A percentile compares a stretch with the other conserved stretches of the same genome.
Evolutionary conservation across 2,329 filamentous ascomycete genomes (phyloP).

Genomic region (Eutypella sp.): DNA sequence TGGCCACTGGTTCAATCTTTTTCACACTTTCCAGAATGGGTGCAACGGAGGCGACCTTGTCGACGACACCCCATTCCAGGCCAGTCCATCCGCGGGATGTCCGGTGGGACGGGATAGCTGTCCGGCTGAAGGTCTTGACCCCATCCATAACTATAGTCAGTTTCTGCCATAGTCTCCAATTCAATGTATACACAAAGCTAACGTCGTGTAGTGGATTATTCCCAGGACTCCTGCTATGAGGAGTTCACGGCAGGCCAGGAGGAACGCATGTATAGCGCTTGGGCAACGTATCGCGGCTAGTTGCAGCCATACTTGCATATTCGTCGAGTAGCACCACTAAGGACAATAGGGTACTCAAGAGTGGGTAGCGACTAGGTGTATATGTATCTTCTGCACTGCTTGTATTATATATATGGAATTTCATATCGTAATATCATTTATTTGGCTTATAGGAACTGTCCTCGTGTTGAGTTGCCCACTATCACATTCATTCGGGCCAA

Average conservation of each 20-base stretch:
- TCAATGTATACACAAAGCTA: not conserved
- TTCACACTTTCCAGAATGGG: slow-evolving; percentile 38
- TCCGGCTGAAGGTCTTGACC: slow-evolving; percentile 23
- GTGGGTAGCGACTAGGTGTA: too few relatives aligned
- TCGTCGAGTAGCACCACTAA: too few relatives aligned
- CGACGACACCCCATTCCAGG: slow-evolving; percentile 35
- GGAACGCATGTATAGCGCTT: slow-evolving; percentile 35
- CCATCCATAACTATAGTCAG: slow-evolving; percentile 29
- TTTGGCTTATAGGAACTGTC: too few relatives aligned
- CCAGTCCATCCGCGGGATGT: slow-evolving; percentile 31
- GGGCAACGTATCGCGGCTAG: slow-evolving; percentile 28
- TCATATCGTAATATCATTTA: too few relatives aligned
- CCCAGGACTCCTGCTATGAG: slow-evolving; percentile 31
- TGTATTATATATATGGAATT: too few relatives aligned
- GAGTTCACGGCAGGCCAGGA: slow-evolving; percentile 40
- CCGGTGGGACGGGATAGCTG: slow-evolving; percentile 29
- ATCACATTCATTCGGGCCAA: too few relatives aligned
- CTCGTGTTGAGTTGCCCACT: too few relatives aligned
- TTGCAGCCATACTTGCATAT: too few relatives aligned
- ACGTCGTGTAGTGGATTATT: not conserved
- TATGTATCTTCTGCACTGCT: too few relatives aligned
- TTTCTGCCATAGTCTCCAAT: not conserved
- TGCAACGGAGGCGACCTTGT: slow-evolving; percentile 37
- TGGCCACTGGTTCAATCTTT: slow-evolving; percentile 13
- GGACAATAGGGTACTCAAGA: too few relatives aligned